Evolutionary conservation across 331 rosid species (phyloP).

Genomic region (Cydonia oblonga): DNA sequence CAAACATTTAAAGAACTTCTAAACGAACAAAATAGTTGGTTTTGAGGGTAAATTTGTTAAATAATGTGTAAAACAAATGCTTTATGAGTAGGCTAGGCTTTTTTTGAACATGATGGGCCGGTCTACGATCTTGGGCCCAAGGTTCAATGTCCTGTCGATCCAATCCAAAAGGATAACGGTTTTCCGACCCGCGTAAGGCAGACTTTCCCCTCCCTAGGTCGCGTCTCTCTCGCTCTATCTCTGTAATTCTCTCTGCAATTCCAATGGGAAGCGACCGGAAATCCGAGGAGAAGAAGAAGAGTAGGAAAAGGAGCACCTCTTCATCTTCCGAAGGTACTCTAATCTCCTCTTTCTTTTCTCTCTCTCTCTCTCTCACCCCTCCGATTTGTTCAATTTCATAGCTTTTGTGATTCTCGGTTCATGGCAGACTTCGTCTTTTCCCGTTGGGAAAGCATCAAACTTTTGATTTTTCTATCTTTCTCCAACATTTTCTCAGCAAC

Average conservation of each 20-base stretch:
- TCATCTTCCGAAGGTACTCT: constrained; percentile 53
- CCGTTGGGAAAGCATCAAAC: not conserved
- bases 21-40: too few species aligned
- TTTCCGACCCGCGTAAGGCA: not conserved
- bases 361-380: not conserved
- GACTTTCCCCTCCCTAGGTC: not conserved
- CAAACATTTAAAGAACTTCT: too few species aligned
- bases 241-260: not conserved
- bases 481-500: not conserved
- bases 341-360: not conserved
- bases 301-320: constrained; percentile 28
- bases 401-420: too few species aligned
- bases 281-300: constrained; percentile 38
- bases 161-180: not conserved
- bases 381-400: not conserved
- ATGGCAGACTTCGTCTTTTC: too few species aligned
- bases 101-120: too few species aligned
- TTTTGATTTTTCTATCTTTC: not conserved
- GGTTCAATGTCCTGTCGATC: too few species aligned
- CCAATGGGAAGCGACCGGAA: constrained; percentile 67
- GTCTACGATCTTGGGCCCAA: too few species aligned
- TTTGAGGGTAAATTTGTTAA: too few species aligned
- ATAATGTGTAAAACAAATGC: too few species aligned
- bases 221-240: not conserved
- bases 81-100: too few species aligned